Evolutionary conservation across 768 basidiomycete genomes (phyloP).

Genomic region (Peribolospora baueri): DNA sequence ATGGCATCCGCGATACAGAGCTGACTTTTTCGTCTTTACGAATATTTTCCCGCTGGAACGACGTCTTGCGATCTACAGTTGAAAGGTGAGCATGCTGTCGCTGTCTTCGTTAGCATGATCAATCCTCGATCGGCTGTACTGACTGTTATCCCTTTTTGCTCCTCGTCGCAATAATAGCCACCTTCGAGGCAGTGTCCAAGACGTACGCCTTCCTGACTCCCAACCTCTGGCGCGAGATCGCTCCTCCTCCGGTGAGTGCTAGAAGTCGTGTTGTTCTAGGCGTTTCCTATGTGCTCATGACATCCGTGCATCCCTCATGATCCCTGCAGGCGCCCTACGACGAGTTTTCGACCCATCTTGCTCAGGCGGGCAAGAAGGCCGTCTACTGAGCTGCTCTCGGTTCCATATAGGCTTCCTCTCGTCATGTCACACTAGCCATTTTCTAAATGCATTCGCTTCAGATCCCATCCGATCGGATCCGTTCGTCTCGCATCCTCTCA

Average conservation of each 20-base stretch:
- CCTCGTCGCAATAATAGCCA: slow-evolving; percentile 1
- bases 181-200: slow-evolving; percentile 56
- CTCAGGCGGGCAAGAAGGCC: slow-evolving; percentile 57
- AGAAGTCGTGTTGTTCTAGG: neutral
- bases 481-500: too few species aligned
- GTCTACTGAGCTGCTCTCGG: slow-evolving; percentile 14
- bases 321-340: slow-evolving; percentile 68
- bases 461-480: too few species aligned
- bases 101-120: neutral
- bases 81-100: slow-evolving; percentile 4
- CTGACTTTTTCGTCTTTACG: neutral
- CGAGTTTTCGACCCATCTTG: slow-evolving; percentile 80
- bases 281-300: neutral
- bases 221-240: slow-evolving; percentile 89
- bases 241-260: slow-evolving; percentile 14
- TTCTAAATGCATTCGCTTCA: too few species aligned
- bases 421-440: too few species aligned
- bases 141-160: neutral
- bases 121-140: neutral
- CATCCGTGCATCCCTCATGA: neutral
- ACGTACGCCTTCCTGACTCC: slow-evolving; percentile 96
- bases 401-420: too few species aligned
- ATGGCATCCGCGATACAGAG: slow-evolving; percentile 26
- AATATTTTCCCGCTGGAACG: neutral
- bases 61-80: neutral